phyloP scores from a whole-genome alignment of 164 flowering plant genomes.

The Vitis amurensis region DNA sequence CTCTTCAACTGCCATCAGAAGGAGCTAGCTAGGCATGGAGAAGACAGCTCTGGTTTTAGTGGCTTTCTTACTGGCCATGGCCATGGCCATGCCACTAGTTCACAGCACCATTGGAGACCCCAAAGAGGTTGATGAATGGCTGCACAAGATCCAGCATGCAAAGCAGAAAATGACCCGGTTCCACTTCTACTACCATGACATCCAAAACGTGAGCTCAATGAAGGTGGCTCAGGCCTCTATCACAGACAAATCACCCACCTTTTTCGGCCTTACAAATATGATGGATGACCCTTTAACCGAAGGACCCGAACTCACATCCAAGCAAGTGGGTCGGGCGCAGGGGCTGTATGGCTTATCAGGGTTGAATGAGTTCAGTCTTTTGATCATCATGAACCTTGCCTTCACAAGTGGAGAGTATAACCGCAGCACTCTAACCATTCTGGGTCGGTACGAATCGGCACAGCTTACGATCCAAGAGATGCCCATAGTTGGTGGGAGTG shows the following conservation, averaged over 20 bases:
- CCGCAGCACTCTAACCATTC: conserved; percentile 2
- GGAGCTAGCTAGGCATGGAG: conserved; percentile 6
- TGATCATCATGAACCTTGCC: conserved; percentile 26
- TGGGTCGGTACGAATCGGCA: conserved; percentile 1
- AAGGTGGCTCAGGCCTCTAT: conserved; percentile 27
- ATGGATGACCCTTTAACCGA: conserved; percentile 39
- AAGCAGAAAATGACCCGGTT: neutral
- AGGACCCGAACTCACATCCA: conserved; percentile 37
- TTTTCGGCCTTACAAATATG: conserved; percentile 31
- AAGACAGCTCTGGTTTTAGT: neutral
- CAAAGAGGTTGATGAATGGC: conserved; percentile 1
- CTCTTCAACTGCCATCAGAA: neutral
- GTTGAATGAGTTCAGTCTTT: conserved; percentile 17
- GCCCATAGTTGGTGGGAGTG: conserved; percentile 13
- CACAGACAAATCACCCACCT: conserved; percentile 12
- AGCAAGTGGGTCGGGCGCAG: conserved; percentile 42
- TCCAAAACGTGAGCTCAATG: conserved; percentile 29
- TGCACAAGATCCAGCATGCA: neutral
- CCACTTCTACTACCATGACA: conserved; percentile 7
- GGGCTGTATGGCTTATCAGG: conserved; percentile 39
- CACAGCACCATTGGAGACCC: neutral
- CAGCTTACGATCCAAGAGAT: conserved; percentile 3
- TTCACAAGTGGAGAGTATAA: conserved; percentile 6
- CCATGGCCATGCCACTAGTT: neutral
- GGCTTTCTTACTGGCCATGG: neutral